Base-by-base conservation (phyloP, 2,329 filamentous ascomycete genomes). In the Fusarium sp. region DNA sequence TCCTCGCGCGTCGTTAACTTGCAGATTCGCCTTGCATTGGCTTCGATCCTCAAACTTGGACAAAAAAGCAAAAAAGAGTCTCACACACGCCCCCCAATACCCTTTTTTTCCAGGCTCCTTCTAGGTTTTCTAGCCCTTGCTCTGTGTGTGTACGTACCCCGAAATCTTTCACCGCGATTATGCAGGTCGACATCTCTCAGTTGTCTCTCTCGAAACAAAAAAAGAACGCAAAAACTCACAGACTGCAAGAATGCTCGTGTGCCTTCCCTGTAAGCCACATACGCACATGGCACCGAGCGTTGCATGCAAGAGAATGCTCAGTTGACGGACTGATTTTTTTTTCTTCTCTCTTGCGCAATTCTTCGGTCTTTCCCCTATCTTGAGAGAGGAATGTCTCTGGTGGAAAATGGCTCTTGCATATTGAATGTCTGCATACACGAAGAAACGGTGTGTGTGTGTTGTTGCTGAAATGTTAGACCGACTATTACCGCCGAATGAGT, bases 101-200 rank as follows among this genome's bases (percentile, higher is more conserved):
- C 24, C 45, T 59, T 13, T 14, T 31, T 24, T 56, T 56, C 61
- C 45, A 64, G 33, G 61, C 72, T 27, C 8, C 39, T 75, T 75
- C 72, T 72, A 69, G 65, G 39, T 73, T 64, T 74, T 75, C 72
- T 67, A 75, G 72, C 65, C 57, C 63, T 54, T 31, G 29, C 11
- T n/a, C 9, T 9, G 13, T 37, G 35, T 20, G 16, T 10, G 13
- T 37, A 57, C 8, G 29, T 37, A 57, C 31, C 24, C 24, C 14
- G 18, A 29, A 29, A 24, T 50, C 45, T 50, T 50, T 50, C 45
- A 50, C 41, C 41, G 41, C 41, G 41, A 45, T 45, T 45, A 45
- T 45, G 41, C 41, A 45, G 13, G 41, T 24, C 20, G 20, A 18
- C 7, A 18, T 37, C 35, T 37, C 7, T 29, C 27, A 29, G 27